Evolutionary conservation across 257 asterid genomes (phyloP).

Genomic region (Rehmannia glutinosa): DNA sequence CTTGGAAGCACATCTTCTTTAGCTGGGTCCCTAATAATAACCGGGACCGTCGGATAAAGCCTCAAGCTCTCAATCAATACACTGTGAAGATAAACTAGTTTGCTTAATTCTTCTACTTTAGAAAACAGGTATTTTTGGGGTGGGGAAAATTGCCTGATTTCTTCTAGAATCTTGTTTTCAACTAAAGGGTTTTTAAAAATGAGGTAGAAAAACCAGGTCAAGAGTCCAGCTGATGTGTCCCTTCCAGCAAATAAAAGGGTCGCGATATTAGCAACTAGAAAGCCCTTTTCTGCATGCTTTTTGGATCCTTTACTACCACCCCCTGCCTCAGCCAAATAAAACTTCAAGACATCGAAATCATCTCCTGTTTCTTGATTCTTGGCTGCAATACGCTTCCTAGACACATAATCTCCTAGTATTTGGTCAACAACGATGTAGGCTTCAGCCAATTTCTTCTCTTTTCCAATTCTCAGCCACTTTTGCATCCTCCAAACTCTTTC

Average conservation of each 20-base stretch:
- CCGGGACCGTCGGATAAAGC: slow-evolving; percentile 37
- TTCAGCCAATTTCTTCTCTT: slow-evolving; percentile 31
- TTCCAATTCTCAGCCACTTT: slow-evolving; percentile 34
- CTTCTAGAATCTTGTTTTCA: slow-evolving; percentile 21
- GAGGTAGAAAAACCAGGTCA: slow-evolving; percentile 47
- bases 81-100: slow-evolving; percentile 36
- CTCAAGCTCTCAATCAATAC: slow-evolving; percentile 33
- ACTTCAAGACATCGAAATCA: slow-evolving; percentile 38
- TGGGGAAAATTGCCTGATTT: slow-evolving; percentile 20
- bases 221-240: slow-evolving; percentile 39
- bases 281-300: slow-evolving; percentile 9
- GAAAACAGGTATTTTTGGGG: slow-evolving; percentile 17
- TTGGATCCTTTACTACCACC: no score
- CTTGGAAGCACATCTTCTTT: slow-evolving; percentile 39
- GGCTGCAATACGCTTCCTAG: slow-evolving; percentile 10
- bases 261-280: slow-evolving; percentile 29
- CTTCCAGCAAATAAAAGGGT: slow-evolving; percentile 44
- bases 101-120: slow-evolving; percentile 18
- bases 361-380: background rate
- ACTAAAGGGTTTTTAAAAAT: slow-evolving; percentile 28
- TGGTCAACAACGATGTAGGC: slow-evolving; percentile 18
- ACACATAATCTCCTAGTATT: slow-evolving; percentile 3
- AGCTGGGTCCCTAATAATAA: slow-evolving; percentile 31
- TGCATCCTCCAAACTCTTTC: slow-evolving; percentile 43
- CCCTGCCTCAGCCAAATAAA: no score